Evolutionary conservation across 768 basidiomycete species (phyloP), one percentile per base, ranked within the genome.

Genomic region (Russula sp.): DNA sequence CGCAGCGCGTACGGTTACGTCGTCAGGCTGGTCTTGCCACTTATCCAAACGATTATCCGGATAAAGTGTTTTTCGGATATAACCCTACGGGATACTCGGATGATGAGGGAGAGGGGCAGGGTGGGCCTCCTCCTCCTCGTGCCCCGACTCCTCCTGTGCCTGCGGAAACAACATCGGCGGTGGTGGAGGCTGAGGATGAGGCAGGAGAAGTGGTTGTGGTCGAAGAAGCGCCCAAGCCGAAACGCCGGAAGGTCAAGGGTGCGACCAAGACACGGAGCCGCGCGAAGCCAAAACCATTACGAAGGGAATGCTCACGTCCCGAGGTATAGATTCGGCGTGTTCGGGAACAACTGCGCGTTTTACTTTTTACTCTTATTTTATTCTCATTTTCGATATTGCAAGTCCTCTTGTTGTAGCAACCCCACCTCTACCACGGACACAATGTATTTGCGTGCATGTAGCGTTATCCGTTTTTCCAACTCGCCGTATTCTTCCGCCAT

Each of bases 1-100:
- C 69, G 16, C 69, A 70, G 59, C 69, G 74, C 48, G 68, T 65
- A 8, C 38, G 59, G 5, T 30, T 72, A 46, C 69, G 71, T 18
- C 38, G 62, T 10, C 61, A 63, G 20, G 51, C 64, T 14, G 69
- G 61, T 28, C 58, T 64, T 34, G 11, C 36, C 2, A 22, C 55
- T 1, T 51, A 55, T 16, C 46, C 57, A 1, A 68, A 70, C 50
- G 72, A 72, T 57, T 14, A 69, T 3, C 67, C 69, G 7, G 73
- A 74, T 36, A 62, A 58, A 11, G 24, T 44, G 18, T 70, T 73
- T n/a, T 69, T 68, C 63, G 69, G 62, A 7, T 63, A 57, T 5
- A n/a, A 62, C 26, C 60, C 61, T 7, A 22, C 49, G 5, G 61
- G 57, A 2, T 22, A 16, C 8, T 65, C 64, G 20, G 64, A 61